These are phyloP conservation scores for Lipomyces starkeyi DNA, from an alignment of 805 yeast species.

Conservation along the genomic window DNA sequence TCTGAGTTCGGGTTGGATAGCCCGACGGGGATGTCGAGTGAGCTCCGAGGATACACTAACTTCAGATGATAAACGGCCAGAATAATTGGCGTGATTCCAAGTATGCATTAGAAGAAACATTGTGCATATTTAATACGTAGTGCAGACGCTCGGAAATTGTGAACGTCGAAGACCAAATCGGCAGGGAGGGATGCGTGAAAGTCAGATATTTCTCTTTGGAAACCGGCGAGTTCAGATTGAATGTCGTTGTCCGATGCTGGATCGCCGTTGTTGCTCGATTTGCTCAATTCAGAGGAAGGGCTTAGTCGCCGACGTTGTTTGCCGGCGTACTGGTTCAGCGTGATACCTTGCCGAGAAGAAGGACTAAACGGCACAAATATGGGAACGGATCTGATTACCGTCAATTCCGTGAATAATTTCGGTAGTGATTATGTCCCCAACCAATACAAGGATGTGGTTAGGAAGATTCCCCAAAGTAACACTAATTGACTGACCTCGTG, in stretches of 20 bases:
- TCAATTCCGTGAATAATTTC: slow-evolving; percentile 9
- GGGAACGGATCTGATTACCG: slow-evolving; percentile 42
- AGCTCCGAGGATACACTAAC: slow-evolving; percentile 41
- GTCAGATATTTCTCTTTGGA: slow-evolving; percentile 41
- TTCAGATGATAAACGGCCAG: slow-evolving; percentile 43
- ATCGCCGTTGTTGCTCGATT: not conserved
- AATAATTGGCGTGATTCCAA: slow-evolving; percentile 44
- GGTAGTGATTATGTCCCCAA: slow-evolving; percentile 18
- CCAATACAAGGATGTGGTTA: not conserved
- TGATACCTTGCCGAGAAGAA: slow-evolving; percentile 40
- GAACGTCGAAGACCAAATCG: slow-evolving; percentile 41
- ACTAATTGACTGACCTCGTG: slow-evolving; percentile 19
- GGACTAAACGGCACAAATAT: slow-evolving; percentile 39
- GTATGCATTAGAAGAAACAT: slow-evolving; percentile 40
- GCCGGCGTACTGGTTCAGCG: slow-evolving; percentile 36
- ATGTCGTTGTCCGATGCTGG: not conserved
- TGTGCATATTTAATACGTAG: slow-evolving; percentile 38
- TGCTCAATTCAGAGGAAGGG: not conserved
- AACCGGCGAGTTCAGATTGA: slow-evolving; percentile 5
- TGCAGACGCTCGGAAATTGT: slow-evolving; percentile 41
- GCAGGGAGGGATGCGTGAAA: slow-evolving; percentile 40
- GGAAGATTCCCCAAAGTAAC: not conserved
- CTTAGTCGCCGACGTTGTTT: not conserved
- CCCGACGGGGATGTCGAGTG: slow-evolving; percentile 37
- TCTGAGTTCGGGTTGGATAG: slow-evolving; percentile 38